Evolutionary conservation across 208 protist genomes (phyloP).

Genomic region (Acanthamoeba royreba): DNA sequence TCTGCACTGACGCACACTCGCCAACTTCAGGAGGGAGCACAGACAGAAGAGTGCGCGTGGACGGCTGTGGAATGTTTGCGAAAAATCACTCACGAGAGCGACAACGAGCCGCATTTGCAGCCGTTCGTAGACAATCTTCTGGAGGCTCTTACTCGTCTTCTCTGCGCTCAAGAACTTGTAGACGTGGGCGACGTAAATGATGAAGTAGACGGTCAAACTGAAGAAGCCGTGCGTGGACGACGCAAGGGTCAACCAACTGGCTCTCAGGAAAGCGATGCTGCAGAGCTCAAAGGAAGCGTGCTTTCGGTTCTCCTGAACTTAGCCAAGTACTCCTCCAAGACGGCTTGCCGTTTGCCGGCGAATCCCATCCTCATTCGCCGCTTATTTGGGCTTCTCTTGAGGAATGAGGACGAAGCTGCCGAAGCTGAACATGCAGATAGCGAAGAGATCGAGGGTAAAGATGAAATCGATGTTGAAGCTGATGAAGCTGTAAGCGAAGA

Average conservation of each 20-base stretch:
- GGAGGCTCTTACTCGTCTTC: background rate
- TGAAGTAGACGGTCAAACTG: background rate
- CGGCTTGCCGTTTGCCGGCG: background rate
- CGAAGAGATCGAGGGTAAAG: background rate
- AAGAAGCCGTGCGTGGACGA: background rate
- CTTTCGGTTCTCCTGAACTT: background rate
- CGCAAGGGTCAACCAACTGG: background rate
- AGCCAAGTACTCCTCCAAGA: background rate
- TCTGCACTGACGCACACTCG: background rate
- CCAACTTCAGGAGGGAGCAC: background rate
- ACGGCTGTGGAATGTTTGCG: background rate
- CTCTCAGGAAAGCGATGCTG: background rate
- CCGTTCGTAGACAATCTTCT: background rate
- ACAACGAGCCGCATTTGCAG: background rate
- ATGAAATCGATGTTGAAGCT: too few species aligned
- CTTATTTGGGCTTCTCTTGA: background rate
- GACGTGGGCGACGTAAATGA: background rate
- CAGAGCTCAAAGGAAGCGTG: background rate
- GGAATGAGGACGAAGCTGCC: background rate
- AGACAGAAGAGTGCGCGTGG: background rate
- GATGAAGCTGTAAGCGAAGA: too few species aligned
- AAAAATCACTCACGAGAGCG: background rate
- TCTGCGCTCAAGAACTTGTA: background rate
- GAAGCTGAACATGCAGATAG: background rate
- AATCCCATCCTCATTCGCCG: background rate